phyloP scores from a whole-genome alignment of 306 rosid species.

The Hylodesmum podocarpum region DNA sequence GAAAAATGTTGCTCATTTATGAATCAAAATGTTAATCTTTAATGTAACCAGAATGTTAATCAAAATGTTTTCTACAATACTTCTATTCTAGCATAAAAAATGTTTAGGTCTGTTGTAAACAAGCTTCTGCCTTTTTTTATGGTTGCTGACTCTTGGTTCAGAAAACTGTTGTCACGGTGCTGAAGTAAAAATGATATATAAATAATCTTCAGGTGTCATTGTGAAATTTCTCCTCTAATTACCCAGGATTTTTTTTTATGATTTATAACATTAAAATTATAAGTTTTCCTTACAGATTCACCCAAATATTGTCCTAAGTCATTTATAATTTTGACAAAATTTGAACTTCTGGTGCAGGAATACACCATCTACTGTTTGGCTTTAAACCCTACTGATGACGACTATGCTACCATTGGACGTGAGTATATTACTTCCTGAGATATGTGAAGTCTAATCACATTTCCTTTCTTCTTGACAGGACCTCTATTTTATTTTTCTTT shows the following conservation, averaged over 20 bases:
- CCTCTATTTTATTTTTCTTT: neutral
- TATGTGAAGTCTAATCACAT: constrained; percentile 1
- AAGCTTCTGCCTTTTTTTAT: neutral
- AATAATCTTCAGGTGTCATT: neutral
- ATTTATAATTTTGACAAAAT: constrained; percentile 21
- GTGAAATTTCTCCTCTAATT: neutral
- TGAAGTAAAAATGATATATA: neutral
- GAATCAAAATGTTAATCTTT: neutral
- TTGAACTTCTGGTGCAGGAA: constrained; percentile 48
- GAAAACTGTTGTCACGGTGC: neutral
- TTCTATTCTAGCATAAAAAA: neutral
- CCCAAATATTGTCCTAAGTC: neutral
- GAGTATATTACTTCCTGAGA: constrained; percentile 35
- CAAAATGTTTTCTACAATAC: neutral
- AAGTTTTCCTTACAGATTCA: neutral
- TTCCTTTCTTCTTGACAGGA: neutral
- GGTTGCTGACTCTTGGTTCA: neutral
- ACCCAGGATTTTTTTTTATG: neutral
- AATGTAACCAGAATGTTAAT: neutral
- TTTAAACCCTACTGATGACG: constrained; percentile 5
- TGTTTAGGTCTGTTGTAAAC: neutral
- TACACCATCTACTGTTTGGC: constrained; percentile 46
- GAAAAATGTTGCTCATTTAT: neutral
- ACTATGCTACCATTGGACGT: constrained; percentile 63
- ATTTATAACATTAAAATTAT: neutral